Evolutionary conservation across 352 stramenopile genomes (phyloP).

Genomic region (Phytophthora sojae): DNA sequence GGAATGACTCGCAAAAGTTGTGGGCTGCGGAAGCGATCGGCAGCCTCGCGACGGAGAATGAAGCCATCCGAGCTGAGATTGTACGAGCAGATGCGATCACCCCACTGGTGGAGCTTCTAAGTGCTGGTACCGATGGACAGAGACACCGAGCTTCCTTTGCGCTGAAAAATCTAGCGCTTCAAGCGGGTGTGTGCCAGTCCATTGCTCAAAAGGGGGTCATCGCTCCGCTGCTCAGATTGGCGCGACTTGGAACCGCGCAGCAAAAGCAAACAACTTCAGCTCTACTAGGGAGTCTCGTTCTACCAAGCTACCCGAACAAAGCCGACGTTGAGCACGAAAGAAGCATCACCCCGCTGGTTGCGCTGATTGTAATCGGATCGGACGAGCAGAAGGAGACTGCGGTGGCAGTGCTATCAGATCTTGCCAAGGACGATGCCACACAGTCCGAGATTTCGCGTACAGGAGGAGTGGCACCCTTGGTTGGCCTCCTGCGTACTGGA

Average conservation of each 20-base stretch:
- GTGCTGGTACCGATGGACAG: neutral
- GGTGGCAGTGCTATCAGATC: neutral
- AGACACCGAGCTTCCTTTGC: conserved; percentile 1
- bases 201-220: conserved; percentile 5
- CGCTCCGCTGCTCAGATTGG: neutral
- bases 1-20: neutral
- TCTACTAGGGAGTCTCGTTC: neutral
- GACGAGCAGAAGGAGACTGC: conserved; percentile 11
- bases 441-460: neutral
- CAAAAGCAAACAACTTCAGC: conserved; percentile 2
- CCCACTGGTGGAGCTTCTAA: conserved; percentile 5
- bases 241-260: conserved; percentile 4
- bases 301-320: neutral
- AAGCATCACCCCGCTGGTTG: neutral
- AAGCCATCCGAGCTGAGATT: conserved; percentile 1
- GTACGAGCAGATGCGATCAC: neutral
- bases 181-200: neutral
- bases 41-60: neutral
- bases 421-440: neutral
- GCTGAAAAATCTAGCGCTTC: conserved; percentile 5
- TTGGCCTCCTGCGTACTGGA: neutral
- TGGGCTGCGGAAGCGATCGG: neutral
- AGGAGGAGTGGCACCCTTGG: conserved; percentile 3
- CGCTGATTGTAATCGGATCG: neutral
- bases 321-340: conserved; percentile 6